Conservation (phyloP, 108 stramenopile species). For the Nitzschia sp. region DNA sequence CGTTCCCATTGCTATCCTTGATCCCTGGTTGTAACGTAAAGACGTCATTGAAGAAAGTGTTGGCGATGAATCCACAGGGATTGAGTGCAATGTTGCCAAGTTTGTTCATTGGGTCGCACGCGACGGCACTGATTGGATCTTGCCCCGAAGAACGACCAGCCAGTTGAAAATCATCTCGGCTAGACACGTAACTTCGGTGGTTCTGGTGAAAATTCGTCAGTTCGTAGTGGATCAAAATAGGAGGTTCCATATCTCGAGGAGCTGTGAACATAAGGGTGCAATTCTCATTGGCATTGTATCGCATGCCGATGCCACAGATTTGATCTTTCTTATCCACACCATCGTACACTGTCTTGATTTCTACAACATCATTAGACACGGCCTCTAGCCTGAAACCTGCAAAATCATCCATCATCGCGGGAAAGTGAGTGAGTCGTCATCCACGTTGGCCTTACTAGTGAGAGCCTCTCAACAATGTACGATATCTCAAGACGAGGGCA, state of each 20-base stretch:
- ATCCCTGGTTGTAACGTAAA: constrained; percentile 51
- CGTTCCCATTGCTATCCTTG: constrained; percentile 32
- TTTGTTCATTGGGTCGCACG: constrained; percentile 61
- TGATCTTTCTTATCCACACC: constrained; percentile 30
- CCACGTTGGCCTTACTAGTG: no score
- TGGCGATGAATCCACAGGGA: constrained; percentile 98
- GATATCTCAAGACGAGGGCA: no score
- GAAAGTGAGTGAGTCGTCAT: background rate
- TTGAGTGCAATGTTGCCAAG: constrained; percentile 74
- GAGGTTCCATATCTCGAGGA: constrained; percentile 79
- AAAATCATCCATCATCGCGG: background rate
- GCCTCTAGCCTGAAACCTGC: constrained; percentile 58
- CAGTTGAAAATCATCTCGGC: constrained; percentile 57
- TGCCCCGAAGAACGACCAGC: constrained; percentile 30
- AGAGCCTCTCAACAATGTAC: no score
- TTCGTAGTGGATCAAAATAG: constrained; percentile 95
- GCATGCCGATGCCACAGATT: constrained; percentile 41
- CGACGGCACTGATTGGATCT: constrained; percentile 10
- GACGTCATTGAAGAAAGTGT: constrained; percentile 96
- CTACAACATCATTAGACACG: constrained; percentile 60
- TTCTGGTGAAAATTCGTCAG: constrained; percentile 98
- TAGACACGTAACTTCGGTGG: constrained; percentile 83
- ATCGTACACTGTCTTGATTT: constrained; percentile 64
- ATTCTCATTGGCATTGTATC: constrained; percentile 37
- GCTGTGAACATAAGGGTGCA: constrained; percentile 51